Base-by-base conservation (phyloP, 2,329 filamentous ascomycete species). In the Xylariaceae sp. region DNA sequence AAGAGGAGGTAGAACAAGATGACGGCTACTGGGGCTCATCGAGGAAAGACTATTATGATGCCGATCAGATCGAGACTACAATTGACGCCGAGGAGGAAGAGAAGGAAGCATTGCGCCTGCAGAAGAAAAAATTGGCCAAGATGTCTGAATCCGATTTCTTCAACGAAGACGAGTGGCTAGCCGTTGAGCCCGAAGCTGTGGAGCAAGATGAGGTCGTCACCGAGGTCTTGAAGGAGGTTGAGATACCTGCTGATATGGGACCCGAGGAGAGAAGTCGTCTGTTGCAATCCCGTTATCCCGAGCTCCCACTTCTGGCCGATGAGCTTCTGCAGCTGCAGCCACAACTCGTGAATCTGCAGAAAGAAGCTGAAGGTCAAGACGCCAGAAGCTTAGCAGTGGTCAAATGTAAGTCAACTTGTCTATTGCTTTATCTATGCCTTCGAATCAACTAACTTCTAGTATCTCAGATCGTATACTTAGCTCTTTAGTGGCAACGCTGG, bases 131-230 rank as follows among this genome's bases (percentile, higher is more conserved):
- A 63, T 68, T 97, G 20, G 78, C 89, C 56, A 84, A 86, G 55
- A 93, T 98, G 87, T 80, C 82, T 5, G 91, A 94, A 55, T 86
- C 86, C 32, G 93, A 98, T 63, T 98, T 96, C 7, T 94, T 97
- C 54, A 90, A 97, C 58, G 88, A 94, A 60, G 78, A 82, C 34
- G 90, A 94, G 55, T 97, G 92, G 93, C 64, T 84, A 29, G 80
- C 77, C 21, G 70, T 75, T 14, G 76, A 74, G 3, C 73, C 72
- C 14, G 71, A 74, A 19, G 71, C 70, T 1, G 70, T 62, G 6
- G 71, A 73, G 2, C 71, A 74, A 25, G 72, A 73, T 53, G 79
- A 82, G 14, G 77, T 84, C n/a, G 80, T 95, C 11, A 93, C 84
- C 3, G 89, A 97, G 64, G 80, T 91, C n/a, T 74, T 97, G 37